A percentile compares a stretch with the other conserved stretches of the same genome.
phyloP scores from a whole-genome alignment of 139 green algal genomes.

The Coccomyxa sp. region DNA sequence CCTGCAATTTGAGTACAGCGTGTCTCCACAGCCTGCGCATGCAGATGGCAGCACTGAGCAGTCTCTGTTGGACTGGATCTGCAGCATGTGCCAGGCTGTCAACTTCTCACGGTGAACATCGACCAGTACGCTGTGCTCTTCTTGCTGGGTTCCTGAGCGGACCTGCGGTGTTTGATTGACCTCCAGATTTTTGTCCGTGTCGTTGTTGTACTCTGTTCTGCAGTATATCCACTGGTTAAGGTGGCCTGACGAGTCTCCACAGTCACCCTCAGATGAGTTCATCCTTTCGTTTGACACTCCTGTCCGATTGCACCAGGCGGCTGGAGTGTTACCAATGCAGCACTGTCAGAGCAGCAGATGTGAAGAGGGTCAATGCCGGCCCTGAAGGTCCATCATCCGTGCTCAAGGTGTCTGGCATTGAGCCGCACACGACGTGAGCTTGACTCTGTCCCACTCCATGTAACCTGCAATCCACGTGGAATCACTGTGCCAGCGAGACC shows the following conservation, averaged over 20 bases:
- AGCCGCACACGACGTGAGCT: conserved; percentile 24
- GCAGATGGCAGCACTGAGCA: background rate
- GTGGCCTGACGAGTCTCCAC: no score
- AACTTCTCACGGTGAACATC: conserved; percentile 65
- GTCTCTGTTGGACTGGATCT: conserved; percentile 56
- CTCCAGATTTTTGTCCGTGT: no score
- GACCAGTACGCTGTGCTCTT: background rate
- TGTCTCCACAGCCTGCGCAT: conserved; percentile 1
- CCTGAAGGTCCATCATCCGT: conserved; percentile 48
- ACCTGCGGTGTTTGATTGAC: no score
- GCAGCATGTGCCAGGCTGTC: conserved; percentile 53
- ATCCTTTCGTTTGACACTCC: no score
- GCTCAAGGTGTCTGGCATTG: conserved; percentile 54
- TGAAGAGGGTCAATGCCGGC: conserved; percentile 26
- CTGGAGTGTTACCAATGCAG: conserved; percentile 74
- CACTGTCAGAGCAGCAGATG: conserved; percentile 29
- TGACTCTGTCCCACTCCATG: no score
- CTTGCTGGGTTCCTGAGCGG: no score
- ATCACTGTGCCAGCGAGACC: no score
- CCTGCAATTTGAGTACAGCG: conserved; percentile 49
- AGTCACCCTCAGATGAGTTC: no score
- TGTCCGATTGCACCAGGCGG: conserved; percentile 33
- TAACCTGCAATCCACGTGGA: no score
- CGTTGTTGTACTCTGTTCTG: no score
- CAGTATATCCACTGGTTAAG: no score